These are phyloP conservation scores for Phytophthora melonis DNA, from an alignment of 352 stramenopile genomes.

Conservation along the genomic window DNA sequence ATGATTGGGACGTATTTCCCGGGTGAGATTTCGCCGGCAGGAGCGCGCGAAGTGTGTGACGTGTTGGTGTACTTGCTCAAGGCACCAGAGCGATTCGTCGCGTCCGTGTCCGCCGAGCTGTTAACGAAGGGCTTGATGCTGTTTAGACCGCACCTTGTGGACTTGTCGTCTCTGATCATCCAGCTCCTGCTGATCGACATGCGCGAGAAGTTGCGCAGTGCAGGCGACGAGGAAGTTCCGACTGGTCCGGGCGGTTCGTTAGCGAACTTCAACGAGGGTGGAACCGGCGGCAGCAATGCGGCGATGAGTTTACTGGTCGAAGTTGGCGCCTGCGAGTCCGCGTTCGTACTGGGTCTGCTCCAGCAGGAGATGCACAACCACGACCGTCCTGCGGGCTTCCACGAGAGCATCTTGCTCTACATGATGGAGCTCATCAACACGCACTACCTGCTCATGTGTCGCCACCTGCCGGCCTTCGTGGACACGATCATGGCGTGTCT, in stretches of 20 bases:
- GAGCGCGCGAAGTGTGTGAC: conserved; percentile 83
- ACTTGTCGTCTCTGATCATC: conserved; percentile 79
- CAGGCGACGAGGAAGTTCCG: conserved; percentile 16
- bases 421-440: conserved; percentile 86
- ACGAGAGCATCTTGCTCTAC: conserved; percentile 80
- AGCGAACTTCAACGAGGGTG: conserved; percentile 40
- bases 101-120: conserved; percentile 77
- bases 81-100: conserved; percentile 61
- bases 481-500: conserved; percentile 88
- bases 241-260: conserved; percentile 47
- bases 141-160: conserved; percentile 83
- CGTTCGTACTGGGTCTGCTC: conserved; percentile 78
- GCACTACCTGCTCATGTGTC: conserved; percentile 87
- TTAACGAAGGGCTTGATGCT: conserved; percentile 87
- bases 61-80: conserved; percentile 75
- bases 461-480: conserved; percentile 83
- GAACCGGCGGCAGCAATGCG: conserved; percentile 71
- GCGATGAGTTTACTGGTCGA: conserved; percentile 83
- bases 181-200: conserved; percentile 82
- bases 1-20: conserved; percentile 90
- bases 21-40: conserved; percentile 78
- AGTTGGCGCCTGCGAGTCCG: conserved; percentile 77
- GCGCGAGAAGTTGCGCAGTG: conserved; percentile 71
- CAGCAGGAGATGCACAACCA: conserved; percentile 88
- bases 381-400: conserved; percentile 72